Evolutionary conservation across 140 eudicot genomes (phyloP), one percentile per base, ranked within the genome.

Genomic region (Senecio squalidus): DNA sequence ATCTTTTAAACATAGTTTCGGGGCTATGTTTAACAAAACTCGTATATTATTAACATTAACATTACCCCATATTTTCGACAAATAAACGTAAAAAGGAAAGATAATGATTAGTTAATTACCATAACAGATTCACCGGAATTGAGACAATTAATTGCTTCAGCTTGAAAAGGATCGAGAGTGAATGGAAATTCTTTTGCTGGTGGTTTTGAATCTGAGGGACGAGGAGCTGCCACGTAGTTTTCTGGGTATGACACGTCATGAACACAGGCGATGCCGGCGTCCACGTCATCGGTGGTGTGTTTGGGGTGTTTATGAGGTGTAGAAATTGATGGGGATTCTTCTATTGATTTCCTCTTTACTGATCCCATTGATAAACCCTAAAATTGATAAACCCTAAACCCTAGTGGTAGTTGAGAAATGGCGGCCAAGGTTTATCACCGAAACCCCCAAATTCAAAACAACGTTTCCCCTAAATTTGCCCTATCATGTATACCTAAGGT

Each of bases 171-270:
- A 66, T 93, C 96, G 9, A 93, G 87, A 5, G 78, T 51, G 31
- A 93, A 93, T 6, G 96, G 94, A 60, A 82, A 93, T 30, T 88
- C 95, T 78, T 84, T 93, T 4, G 99, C 96, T 20, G 96, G 96
- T 48, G 71, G 80, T 18, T 71, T 72, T 21, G 13, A 14, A 47
- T 49, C 43, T 8, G 78, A 62, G 45, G 56, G 66, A 0, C 58
- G 65, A 17, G 70, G 54, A 23, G 51, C 72, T 40, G 69, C 70
- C 60, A 75, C 75, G 58, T 84, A 88, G 28, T 86, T 82, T 36
- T 88, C 89, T 0, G 96, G 99, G 67, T 88, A 93, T 0, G 95
- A 82, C 4, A 88, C 94, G 59, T 93, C 93, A 40, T 88, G 99
- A 59, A 88, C 70, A 41, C 96, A 93, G 0, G 99, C 84, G 28